These are phyloP conservation scores for Leishmania lainsoni DNA, from an alignment of 208 protist genomes.

Conservation along the genomic window DNA sequence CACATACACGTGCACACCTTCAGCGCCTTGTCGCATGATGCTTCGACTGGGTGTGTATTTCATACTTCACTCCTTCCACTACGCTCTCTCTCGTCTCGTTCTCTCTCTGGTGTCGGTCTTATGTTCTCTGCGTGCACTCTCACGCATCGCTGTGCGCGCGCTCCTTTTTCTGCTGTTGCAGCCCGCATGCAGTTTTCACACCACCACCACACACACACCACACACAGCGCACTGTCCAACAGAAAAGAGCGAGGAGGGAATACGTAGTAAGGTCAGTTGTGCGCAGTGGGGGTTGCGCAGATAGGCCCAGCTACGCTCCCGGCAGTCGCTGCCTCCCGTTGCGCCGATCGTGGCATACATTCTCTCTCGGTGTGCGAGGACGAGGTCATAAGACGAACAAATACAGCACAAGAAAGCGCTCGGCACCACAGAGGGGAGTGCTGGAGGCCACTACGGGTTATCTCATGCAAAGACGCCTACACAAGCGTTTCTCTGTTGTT, in stretches of 20 bases:
- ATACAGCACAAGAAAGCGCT: not conserved
- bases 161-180: not conserved
- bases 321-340: not conserved
- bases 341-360: not conserved
- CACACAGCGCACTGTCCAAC: not conserved
- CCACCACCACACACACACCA: not conserved
- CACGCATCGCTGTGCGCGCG: not conserved
- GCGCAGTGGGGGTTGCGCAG: not conserved
- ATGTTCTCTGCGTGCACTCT: not conserved
- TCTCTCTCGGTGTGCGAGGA: not conserved
- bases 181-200: not conserved
- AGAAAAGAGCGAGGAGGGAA: not conserved
- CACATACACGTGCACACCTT: not conserved
- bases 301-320: not conserved
- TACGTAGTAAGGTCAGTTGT: not conserved
- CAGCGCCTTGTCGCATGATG: not conserved
- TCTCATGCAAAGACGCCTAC: not conserved
- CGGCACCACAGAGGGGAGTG: not conserved
- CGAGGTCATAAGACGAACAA: not conserved
- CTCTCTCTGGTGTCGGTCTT: not conserved
- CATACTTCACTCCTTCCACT: not conserved
- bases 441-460: not conserved
- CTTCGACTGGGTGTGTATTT: not conserved
- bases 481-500: not conserved
- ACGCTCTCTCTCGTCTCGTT: not conserved